Percentiles rank a stretch among this genome's conserved stretches.
These are phyloP conservation scores for Knufia fluminis DNA, from an alignment of 2,329 filamentous ascomycete genomes.

Conservation along the genomic window DNA sequence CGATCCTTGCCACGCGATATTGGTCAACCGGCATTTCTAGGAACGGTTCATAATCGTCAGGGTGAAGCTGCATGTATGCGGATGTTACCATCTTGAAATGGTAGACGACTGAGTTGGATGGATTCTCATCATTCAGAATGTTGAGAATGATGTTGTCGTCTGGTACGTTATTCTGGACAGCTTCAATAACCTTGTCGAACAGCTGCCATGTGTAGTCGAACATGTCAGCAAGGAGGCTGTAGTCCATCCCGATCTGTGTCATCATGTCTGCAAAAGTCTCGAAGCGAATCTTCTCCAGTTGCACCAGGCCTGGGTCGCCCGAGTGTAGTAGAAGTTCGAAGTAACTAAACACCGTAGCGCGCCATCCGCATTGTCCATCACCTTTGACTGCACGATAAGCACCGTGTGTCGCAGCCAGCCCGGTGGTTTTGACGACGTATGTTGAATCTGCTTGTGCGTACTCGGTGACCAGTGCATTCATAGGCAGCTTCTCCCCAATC, in stretches of 20 bases:
- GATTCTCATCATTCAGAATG: conserved; percentile 63
- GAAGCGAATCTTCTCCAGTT: conserved; percentile 63
- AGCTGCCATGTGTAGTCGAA: conserved; percentile 64
- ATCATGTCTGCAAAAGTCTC: conserved; percentile 62
- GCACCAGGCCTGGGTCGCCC: conserved; percentile 55
- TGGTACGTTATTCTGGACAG: conserved; percentile 49
- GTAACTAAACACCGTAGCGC: conserved; percentile 92
- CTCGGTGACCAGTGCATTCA: conserved; percentile 67
- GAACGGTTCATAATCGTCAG: conserved; percentile 62
- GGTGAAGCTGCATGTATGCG: conserved; percentile 71
- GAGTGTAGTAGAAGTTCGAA: conserved; percentile 73
- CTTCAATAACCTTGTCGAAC: conserved; percentile 52
- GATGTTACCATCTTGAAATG: conserved; percentile 73
- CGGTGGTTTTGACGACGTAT: conserved; percentile 78
- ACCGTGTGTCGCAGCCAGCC: conserved; percentile 75
- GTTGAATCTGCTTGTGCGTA: conserved; percentile 81
- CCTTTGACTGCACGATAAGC: conserved; percentile 81
- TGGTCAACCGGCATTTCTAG: conserved; percentile 55
- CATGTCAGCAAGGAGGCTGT: conserved; percentile 72
- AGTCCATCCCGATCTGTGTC: conserved; percentile 57
- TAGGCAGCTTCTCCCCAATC: conserved; percentile 65
- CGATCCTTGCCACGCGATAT: conserved; percentile 62
- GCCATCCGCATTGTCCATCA: conserved; percentile 95
- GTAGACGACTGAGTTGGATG: conserved; percentile 71
- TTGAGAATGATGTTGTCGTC: conserved; percentile 49